Conservation (phyloP, 805 yeast genomes). For the Lipomyces mesembrius region DNA sequence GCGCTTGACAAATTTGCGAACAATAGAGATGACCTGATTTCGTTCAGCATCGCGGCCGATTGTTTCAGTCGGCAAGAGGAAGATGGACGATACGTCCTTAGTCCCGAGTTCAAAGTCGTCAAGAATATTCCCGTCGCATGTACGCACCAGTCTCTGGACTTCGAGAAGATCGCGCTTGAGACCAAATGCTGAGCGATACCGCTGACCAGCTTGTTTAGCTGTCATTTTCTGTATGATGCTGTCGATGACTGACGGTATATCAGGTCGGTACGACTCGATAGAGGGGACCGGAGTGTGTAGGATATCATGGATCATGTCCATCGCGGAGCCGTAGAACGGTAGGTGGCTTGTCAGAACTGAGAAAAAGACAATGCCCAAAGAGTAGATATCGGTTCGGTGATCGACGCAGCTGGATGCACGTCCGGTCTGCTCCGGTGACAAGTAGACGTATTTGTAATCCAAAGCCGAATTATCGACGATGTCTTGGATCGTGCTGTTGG, state of each 20-base stretch:
- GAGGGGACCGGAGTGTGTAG: constrained; percentile 36
- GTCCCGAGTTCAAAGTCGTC: constrained; percentile 30
- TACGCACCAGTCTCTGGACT: constrained; percentile 19
- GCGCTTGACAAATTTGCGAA: constrained; percentile 28
- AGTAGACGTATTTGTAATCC: constrained; percentile 23
- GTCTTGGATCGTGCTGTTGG: constrained; percentile 14
- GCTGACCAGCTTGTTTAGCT: constrained; percentile 26
- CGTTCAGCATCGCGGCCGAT: constrained; percentile 32
- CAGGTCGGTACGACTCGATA: constrained; percentile 30
- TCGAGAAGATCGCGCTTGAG: constrained; percentile 28
- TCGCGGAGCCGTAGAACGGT: constrained; percentile 37
- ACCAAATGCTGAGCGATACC: constrained; percentile 36
- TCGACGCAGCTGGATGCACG: constrained; percentile 33
- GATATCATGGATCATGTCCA: constrained; percentile 32
- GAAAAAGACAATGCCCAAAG: constrained; percentile 37
- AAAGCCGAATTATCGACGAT: constrained; percentile 22
- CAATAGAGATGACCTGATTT: constrained; percentile 10
- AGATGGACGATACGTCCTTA: constrained; percentile 33
- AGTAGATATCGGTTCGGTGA: constrained; percentile 39
- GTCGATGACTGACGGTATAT: constrained; percentile 32
- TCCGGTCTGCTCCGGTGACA: constrained; percentile 40
- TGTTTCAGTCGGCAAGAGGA: constrained; percentile 30
- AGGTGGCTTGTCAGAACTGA: constrained; percentile 30
- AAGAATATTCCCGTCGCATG: constrained; percentile 9
- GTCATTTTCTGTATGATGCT: constrained; percentile 37